Base-by-base conservation (phyloP, 257 asterid species). In the Solanum virginianum region DNA sequence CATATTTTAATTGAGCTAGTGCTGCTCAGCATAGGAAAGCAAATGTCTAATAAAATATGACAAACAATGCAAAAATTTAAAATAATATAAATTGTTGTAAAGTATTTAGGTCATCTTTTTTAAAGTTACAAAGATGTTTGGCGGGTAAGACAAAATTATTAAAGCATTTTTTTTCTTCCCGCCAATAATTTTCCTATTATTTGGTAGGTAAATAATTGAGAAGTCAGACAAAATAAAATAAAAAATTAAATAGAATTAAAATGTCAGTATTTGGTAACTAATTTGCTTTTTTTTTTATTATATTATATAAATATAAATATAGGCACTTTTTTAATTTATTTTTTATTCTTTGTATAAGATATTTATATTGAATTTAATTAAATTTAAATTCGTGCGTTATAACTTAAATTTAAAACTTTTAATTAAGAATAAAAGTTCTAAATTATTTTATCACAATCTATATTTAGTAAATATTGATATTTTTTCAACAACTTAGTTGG, bases 141-240 rank as follows among this genome's bases (percentile, higher is more conserved):
- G 82, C 82, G 62, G 63, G 82, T 15, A 24, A 51, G 26, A 77
- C 82, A 77, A 51, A 77, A 77, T 51, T 41, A 77, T 26, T 77
- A 26, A 47, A 51, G 0, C 60, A 24, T 12, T 24, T 77, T 51
- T 36, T 32, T 77, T 51, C 6, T 77, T 77, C 82, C 82, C 82
- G 82, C 82, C 82, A 77, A 77, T 77, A 24, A 53, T 14, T 24
- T 77, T 51, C 17, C 24, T 77, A 62, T 4, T 75, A 47, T 49
- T 75, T 75, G 43, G 2, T 22, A 7, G n/a, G 81, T 49, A 12
- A 32, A 32, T 22, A 49, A 75, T 47, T 15, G n/a, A 4, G 8
- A 13, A 47, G 5, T 17, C 39, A 10, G 0, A 8, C 17, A n/a
- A 45, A 5, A 66, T 14, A 7, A 29, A 6, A 56, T 6, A 55